Evolutionary conservation across 768 basidiomycete species (phyloP).

Genomic region (Naematelia aurantialba): DNA sequence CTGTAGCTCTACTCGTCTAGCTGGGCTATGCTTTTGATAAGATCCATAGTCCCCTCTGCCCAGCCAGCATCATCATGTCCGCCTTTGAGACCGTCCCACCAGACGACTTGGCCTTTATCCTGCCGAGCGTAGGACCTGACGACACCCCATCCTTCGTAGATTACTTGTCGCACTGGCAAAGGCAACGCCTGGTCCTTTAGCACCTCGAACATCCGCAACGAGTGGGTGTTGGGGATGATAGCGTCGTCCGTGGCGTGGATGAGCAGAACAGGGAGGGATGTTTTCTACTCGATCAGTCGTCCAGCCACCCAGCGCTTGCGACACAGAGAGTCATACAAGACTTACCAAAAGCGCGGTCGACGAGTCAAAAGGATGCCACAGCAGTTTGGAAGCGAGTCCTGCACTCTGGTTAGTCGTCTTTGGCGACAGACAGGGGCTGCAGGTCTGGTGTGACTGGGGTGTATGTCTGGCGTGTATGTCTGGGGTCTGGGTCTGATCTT

Average conservation of each 20-base stretch:
- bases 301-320: too few relatives aligned
- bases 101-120: constrained; percentile 27
- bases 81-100: constrained; percentile 40
- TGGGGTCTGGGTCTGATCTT: too few relatives aligned
- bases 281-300: constrained; percentile 57
- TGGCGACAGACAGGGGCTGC: too few relatives aligned
- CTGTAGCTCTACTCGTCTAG: background rate
- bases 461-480: too few relatives aligned
- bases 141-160: constrained; percentile 32
- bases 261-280: constrained; percentile 67
- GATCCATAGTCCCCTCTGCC: constrained; percentile 41
- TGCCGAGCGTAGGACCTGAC: constrained; percentile 13
- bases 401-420: too few relatives aligned
- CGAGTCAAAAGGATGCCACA: constrained; percentile 29
- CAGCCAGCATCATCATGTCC: constrained; percentile 43
- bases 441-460: background rate
- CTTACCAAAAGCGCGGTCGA: constrained; percentile 20
- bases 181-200: background rate
- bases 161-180: background rate
- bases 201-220: constrained; percentile 59
- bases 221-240: constrained; percentile 70
- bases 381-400: background rate
- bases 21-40: constrained; percentile 30
- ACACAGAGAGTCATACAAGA: too few relatives aligned
- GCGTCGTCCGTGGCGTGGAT: constrained; percentile 71